Base-by-base conservation (phyloP, 306 rosid genomes). In the Dalbergia oliveri region DNA sequence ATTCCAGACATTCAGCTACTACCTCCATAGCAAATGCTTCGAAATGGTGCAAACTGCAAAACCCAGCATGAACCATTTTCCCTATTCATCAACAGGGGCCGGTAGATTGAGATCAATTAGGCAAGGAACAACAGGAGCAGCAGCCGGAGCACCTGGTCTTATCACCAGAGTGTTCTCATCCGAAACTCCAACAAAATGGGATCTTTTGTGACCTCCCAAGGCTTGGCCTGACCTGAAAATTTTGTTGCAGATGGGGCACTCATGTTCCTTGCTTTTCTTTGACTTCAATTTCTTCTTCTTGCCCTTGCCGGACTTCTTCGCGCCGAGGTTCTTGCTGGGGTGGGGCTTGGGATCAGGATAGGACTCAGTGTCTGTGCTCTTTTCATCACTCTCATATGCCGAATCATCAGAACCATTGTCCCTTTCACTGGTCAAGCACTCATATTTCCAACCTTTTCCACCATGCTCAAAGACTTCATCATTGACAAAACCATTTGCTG, bases 151-250 rank as follows among this genome's bases (percentile, higher is more conserved):
- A 73, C 80, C 82, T 71, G 89, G 89, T 47, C 86, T 85, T 23
- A 86, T 84, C 58, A 88, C 87, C n/a, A 85, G 59, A 34, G 92
- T 85, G 67, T 82, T 82, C 12, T 88, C 91, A 57, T 87, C 91
- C 66, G 84, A 81, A 6, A 94, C 94, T 66, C 95, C 97, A 68
- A 87, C 84, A 81, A 91, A 90, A 81, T 94, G 98, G 68, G 98
- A 94, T 88, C 97, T 91, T 83, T 94, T 94, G 86, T 94, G 98
- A 67, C 98, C 98, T 5, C 98, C 98, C 65, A 94, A 88, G 49
- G 98, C 98, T 87, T 94, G 98, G 51, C 98, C 97, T 34, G 98
- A 92, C 86, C 81, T 80, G 89, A 91, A 92, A 51, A 85, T 84
- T 19, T 77, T 88, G 89, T 84, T 86, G 89, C 98, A 94, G 49